Percentiles rank a stretch among this genome's conserved stretches.
phyloP scores from a whole-genome alignment of 805 yeast genomes.

The Candida xyloterini region DNA sequence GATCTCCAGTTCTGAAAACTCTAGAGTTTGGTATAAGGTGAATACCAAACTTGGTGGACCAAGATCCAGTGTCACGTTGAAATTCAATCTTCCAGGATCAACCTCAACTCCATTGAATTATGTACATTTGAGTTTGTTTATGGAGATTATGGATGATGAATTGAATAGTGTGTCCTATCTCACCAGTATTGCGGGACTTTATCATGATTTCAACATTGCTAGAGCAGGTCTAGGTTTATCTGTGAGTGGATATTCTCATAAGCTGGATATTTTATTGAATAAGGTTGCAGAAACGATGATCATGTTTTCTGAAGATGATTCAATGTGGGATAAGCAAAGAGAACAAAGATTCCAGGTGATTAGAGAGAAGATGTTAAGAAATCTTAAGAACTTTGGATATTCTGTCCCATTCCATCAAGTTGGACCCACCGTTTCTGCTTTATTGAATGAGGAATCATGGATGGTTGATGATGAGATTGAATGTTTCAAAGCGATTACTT shows the following conservation, averaged over 20 bases:
- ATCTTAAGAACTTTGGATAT: constrained; percentile 64
- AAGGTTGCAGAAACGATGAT: constrained; percentile 55
- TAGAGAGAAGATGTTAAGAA: constrained; percentile 61
- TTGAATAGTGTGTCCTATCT: constrained; percentile 75
- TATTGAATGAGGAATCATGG: constrained; percentile 75
- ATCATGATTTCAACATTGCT: constrained; percentile 52
- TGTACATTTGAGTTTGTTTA: constrained; percentile 57
- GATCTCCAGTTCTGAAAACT: constrained; percentile 47
- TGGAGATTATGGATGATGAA: constrained; percentile 71
- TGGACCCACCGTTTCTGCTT: constrained; percentile 54
- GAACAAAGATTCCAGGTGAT: constrained; percentile 62
- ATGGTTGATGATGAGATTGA: constrained; percentile 56
- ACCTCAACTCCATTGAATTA: constrained; percentile 56
- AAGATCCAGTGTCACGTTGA: constrained; percentile 67
- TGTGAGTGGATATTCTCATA: constrained; percentile 81
- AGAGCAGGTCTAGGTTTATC: constrained; percentile 70
- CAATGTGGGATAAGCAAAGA: constrained; percentile 35
- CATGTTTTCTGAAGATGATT: constrained; percentile 36
- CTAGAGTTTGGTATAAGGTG: constrained; percentile 81
- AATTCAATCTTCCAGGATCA: constrained; percentile 63
- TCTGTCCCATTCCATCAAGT: constrained; percentile 78
- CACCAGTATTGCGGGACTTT: constrained; percentile 79
- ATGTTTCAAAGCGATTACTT: constrained; percentile 50
- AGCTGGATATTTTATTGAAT: constrained; percentile 59
- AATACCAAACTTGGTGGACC: constrained; percentile 91